Base-by-base conservation (phyloP, 148 eudicot species). In the Selenicereus undatus region DNA sequence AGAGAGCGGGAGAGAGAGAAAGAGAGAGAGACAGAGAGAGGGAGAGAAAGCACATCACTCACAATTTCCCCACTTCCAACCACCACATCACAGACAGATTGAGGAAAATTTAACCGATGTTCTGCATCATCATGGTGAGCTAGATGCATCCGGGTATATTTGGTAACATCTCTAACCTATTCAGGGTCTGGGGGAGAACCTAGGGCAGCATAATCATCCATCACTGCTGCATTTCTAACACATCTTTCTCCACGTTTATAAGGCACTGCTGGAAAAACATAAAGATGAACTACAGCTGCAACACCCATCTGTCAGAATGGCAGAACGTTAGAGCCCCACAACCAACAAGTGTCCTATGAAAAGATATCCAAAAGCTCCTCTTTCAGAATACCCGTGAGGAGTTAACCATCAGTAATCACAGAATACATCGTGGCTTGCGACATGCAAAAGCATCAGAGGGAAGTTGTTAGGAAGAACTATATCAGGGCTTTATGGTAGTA, bases 61-160 rank as follows among this genome's bases (percentile, higher is more conserved):
- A 95, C 98, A 50, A 95, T 95, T 93, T 90, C 98, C 76, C 98
- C 93, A 84, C 98, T 95, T 79, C 98, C 97, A 43, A 95, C 81
- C 18, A 95, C 98, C 39, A 95, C 98, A 87, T 95, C 98, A 81
- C 98, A 91, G 79, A 95, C 97, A 58, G 93, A 93, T 85, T 95
- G 98, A 75, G 91, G 98, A 66, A 95, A 87, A 71, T 88, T 95
- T 79, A 92, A 82, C 30, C 90, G 87, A 83, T 91, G 85, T 70
- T 88, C 93, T 80, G 89, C 83, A 58, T 95, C 94, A 69, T 90
- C 92, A 71, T 84, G 90, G 35, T 83, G 85, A 84, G 89, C 83
- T 69, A 89, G 71, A 48, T 82, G 81, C 79, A 89, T 75, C 83
- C 83, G 87, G 60, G 94, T 89, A 54, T 85, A 86, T 86, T 88